Evolutionary conservation across 192 early-diverging fungal genomes (phyloP).

Genomic region (Backusella parvicylindrica): DNA sequence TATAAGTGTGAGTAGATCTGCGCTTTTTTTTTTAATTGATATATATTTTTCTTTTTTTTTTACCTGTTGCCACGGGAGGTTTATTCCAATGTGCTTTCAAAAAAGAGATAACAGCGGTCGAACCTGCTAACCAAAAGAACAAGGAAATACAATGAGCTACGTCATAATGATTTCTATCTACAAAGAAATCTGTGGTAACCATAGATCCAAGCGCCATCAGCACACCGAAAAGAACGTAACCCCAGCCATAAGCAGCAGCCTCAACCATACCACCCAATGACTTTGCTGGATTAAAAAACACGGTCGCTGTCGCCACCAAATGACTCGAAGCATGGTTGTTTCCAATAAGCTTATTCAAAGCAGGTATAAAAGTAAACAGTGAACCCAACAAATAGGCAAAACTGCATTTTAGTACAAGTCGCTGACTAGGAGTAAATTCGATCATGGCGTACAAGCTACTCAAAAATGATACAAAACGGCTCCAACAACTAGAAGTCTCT

Average conservation of each 20-base stretch:
- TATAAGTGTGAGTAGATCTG: neutral
- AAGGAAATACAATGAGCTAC: constrained; percentile 43
- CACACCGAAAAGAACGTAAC: constrained; percentile 38
- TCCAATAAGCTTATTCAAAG: constrained; percentile 48
- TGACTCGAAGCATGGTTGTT: constrained; percentile 60
- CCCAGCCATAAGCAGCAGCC: constrained; percentile 41
- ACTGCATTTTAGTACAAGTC: constrained; percentile 55
- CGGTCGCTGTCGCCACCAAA: constrained; percentile 68
- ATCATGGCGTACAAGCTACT: neutral
- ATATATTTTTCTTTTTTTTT: neutral
- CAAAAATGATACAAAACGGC: neutral
- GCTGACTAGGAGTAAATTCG: neutral
- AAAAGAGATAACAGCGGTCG: constrained; percentile 50
- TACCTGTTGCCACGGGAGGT: constrained; percentile 52
- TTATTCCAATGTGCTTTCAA: constrained; percentile 51
- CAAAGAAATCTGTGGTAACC: constrained; percentile 49
- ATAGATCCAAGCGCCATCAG: constrained; percentile 42
- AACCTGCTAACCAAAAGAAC: constrained; percentile 49
- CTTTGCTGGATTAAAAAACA: constrained; percentile 77
- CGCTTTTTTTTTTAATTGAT: neutral
- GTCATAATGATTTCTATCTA: constrained; percentile 26
- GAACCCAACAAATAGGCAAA: constrained; percentile 66
- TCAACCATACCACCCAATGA: constrained; percentile 65
- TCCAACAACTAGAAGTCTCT: neutral
- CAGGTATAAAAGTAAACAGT: constrained; percentile 64